Evolutionary conservation across 1,284 basidiomycete genomes (phyloP).

Genomic region (Vanrija sp.): DNA sequence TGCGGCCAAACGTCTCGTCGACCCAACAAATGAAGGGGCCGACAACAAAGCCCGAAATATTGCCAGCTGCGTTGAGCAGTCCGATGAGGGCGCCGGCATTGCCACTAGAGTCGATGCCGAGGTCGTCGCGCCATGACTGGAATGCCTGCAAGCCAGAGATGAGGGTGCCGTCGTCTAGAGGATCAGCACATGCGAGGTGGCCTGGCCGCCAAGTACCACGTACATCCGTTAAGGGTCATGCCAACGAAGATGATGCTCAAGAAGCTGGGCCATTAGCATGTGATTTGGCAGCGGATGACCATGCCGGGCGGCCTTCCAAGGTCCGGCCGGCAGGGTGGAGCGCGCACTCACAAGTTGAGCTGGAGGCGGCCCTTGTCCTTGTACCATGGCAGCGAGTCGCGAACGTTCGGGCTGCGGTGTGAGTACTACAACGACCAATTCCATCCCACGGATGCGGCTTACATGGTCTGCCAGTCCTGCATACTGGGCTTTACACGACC

Average conservation of each 20-base stretch:
- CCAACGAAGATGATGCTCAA: conserved; percentile 50
- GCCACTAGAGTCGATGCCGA: conserved; percentile 25
- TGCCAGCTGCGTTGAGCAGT: conserved; percentile 45
- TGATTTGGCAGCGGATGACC: not conserved
- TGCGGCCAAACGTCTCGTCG: conserved; percentile 44
- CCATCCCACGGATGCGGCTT: conserved; percentile 17
- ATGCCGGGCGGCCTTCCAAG: not conserved
- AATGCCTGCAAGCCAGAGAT: conserved; percentile 49
- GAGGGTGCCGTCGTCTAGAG: conserved; percentile 46
- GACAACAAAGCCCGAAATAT: conserved; percentile 43
- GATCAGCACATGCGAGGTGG: not conserved
- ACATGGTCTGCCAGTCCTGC: conserved; percentile 47
- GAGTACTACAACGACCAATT: not conserved
- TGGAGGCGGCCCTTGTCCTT: conserved; percentile 47
- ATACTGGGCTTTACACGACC: conserved; percentile 17
- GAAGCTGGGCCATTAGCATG: conserved; percentile 30
- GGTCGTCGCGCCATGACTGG: conserved; percentile 46
- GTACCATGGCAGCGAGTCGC: conserved; percentile 42
- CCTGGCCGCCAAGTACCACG: conserved; percentile 7
- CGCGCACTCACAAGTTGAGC: conserved; percentile 47
- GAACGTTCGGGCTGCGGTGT: conserved; percentile 40
- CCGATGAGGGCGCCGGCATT: conserved; percentile 37
- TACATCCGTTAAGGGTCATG: conserved; percentile 50
- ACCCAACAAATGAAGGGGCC: conserved; percentile 48
- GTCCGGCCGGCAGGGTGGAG: not conserved